Evolutionary conservation across 148 eudicot species (phyloP), one percentile per base, ranked within the genome.

Genomic region (Vaccinium corymbosum): DNA sequence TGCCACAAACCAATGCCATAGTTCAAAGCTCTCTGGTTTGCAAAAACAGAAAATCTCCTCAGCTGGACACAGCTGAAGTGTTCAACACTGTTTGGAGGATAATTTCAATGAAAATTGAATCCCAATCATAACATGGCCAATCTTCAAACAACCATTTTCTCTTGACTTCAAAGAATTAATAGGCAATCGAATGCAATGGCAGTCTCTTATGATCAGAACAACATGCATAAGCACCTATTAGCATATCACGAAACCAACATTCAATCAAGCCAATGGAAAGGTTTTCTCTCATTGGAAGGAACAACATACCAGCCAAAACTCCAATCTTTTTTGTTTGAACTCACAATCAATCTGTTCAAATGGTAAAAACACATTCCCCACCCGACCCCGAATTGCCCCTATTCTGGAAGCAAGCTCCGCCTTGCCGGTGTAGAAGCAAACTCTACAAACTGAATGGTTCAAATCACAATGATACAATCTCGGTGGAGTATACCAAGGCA

Each of bases 181-280:
- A n/a, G 25, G 29, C 78, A 82, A 51, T 2, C 35, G 38, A 49
- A 35, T 13, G 22, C 32, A 55, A 72, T 32, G 13, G 3, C 27
- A 51, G 17, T 15, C 15, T 49, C 78, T 9, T 11, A 62, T 17
- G 57, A 7, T 25, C n/a, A 62, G 16, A 80, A 27, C 59, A 64
- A 64, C 74, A 19, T 42, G 19, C 16, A 80, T 64, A 50, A 81
- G 75, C 57, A 22, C 59, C 61, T 13, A 81, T 68, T 68, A 29
- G 16, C 64, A 82, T 35, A 17, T 35, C 51, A 32, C 76, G 68
- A 81, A 82, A 52, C 25, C 62, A 51, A 29, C 46, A 11, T 68
- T 38, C 62, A 51, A 81, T 4, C 46, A n/a, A 22, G 22, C 14
- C 6, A 81, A 46, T 27, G 12, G 14, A 64, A 50, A 38, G 80